These are phyloP conservation scores for Paecilomyces niveus DNA, from an alignment of 2,329 filamentous ascomycete genomes.

Conservation along the genomic window DNA sequence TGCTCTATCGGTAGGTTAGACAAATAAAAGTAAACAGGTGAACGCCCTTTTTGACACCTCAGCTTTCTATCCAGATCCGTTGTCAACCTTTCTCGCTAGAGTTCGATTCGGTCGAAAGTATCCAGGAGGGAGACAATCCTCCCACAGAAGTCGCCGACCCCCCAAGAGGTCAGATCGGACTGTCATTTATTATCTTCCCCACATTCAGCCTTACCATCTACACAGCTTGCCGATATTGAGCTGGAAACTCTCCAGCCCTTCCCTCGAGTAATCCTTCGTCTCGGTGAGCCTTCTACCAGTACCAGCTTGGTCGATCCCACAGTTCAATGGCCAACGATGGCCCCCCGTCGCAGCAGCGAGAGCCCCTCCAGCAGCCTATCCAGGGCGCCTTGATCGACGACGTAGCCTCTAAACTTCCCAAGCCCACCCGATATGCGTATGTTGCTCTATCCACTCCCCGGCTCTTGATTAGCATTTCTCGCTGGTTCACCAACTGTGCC, in stretches of 20 bases:
- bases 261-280: background rate
- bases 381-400: conserved; percentile 6
- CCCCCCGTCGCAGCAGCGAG: conserved; percentile 10
- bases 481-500: background rate
- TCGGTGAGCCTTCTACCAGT: background rate
- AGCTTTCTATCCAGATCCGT: background rate
- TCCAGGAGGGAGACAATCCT: background rate
- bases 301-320: background rate
- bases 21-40: too few relatives aligned
- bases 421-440: conserved; percentile 20
- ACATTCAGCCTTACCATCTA: background rate
- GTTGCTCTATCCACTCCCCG: conserved; percentile 1
- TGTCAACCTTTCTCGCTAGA: background rate
- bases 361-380: conserved; percentile 2
- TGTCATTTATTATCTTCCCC: background rate
- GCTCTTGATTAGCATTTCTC: background rate
- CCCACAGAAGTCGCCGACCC: background rate
- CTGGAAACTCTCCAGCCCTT: background rate
- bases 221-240: background rate
- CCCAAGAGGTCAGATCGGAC: background rate
- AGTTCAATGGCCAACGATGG: conserved; percentile 11
- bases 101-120: background rate
- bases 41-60: background rate
- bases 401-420: conserved; percentile 8
- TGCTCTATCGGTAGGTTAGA: too few relatives aligned